A percentile compares a stretch with the other conserved stretches of the same genome.
Evolutionary conservation across 495 filamentous ascomycete genomes (phyloP).

Genomic region (Clohesyomyces aquaticus): DNA sequence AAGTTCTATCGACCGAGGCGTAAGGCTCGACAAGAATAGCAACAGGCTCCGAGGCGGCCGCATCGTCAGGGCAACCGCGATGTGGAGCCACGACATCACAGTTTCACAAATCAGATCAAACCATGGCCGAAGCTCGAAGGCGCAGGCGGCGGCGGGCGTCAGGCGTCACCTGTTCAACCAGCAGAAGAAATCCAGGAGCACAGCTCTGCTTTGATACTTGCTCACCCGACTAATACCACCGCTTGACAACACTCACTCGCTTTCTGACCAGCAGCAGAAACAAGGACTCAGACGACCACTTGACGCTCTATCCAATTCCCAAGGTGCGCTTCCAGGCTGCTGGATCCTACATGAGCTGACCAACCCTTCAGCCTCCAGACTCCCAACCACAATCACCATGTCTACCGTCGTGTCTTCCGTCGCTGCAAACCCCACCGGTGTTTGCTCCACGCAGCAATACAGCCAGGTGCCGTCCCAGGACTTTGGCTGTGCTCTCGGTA

Average conservation of each 20-base stretch:
- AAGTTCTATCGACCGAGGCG: too few relatives aligned
- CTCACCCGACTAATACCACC: not conserved
- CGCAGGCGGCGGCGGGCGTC: not conserved
- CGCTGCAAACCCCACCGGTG: conserved; percentile 7
- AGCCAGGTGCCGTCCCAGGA: conserved; percentile 18
- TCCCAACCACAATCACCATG: conserved; percentile 2
- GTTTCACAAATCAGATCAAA: conserved; percentile 9
- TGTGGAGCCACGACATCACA: conserved; percentile 16
- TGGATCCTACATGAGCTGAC: not conserved
- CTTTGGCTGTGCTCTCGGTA: conserved; percentile 19
- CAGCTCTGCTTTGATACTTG: conserved; percentile 1
- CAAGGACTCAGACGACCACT: not conserved
- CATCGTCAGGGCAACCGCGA: not conserved
- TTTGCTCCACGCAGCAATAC: conserved; percentile 4
- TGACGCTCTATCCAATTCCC: not conserved
- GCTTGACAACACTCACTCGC: not conserved
- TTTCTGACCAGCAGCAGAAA: not conserved
- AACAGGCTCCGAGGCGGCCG: not conserved
- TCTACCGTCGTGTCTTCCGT: conserved; percentile 10
- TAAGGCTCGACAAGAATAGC: not conserved
- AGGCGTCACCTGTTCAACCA: not conserved
- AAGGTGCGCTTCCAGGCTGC: not conserved
- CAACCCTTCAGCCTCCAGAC: not conserved
- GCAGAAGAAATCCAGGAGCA: not conserved
- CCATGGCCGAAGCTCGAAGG: conserved; percentile 8